These are phyloP conservation scores for Talaromyces islandicus DNA, from an alignment of 2,329 filamentous ascomycete genomes.

Conservation along the genomic window DNA sequence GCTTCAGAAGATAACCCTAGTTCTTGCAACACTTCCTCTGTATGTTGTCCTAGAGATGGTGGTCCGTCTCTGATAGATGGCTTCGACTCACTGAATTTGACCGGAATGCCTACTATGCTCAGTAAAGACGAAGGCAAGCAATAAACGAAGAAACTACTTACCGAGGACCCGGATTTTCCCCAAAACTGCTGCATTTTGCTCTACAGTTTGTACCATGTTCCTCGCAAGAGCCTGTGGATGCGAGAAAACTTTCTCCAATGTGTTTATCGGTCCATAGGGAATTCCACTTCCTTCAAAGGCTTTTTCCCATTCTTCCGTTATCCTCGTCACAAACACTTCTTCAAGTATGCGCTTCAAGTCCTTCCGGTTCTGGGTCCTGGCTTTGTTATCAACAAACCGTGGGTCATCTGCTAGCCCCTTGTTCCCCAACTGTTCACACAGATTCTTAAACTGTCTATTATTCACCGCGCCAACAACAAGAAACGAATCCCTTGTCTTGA, in stretches of 20 bases:
- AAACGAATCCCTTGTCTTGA: slow-evolving; percentile 65
- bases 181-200: slow-evolving; percentile 15
- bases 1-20: slow-evolving; percentile 16
- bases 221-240: slow-evolving; percentile 40
- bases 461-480: slow-evolving; percentile 69
- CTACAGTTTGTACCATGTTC: slow-evolving; percentile 29
- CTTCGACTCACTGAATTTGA: slow-evolving; percentile 29
- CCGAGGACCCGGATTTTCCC: slow-evolving; percentile 24
- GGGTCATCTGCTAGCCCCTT: slow-evolving; percentile 57
- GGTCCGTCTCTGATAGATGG: slow-evolving; percentile 18
- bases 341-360: slow-evolving; percentile 33
- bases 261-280: slow-evolving; percentile 43
- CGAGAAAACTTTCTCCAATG: slow-evolving; percentile 37
- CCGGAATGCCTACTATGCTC: slow-evolving; percentile 14
- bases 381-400: slow-evolving; percentile 56
- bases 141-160: slow-evolving; percentile 5
- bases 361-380: slow-evolving; percentile 50
- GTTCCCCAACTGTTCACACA: slow-evolving; percentile 54
- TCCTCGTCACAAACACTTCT: slow-evolving; percentile 26
- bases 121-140: not conserved
- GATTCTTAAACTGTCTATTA: slow-evolving; percentile 60
- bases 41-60: slow-evolving; percentile 27
- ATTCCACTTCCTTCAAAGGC: slow-evolving; percentile 39
- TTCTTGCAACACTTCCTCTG: slow-evolving; percentile 18
- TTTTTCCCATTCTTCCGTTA: slow-evolving; percentile 36